These are phyloP conservation scores for Chamaecrista fasciculata DNA, from an alignment of 306 rosid genomes.

Conservation along the genomic window DNA sequence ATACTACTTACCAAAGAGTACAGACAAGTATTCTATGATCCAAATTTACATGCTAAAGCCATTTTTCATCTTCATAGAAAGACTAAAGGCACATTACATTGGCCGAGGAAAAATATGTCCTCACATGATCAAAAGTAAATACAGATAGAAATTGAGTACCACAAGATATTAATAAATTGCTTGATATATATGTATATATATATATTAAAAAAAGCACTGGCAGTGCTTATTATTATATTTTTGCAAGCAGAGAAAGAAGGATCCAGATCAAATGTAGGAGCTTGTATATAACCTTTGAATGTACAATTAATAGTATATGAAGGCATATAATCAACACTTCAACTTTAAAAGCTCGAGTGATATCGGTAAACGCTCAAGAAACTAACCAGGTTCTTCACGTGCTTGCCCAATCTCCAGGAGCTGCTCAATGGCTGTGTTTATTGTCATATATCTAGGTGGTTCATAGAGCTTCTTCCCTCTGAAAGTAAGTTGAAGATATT, in stretches of 20 bases:
- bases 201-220: not conserved
- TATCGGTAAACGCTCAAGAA: not conserved
- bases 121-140: too few relatives aligned
- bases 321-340: not conserved
- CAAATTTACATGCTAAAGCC: not conserved
- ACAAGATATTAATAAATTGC: conserved; percentile 1
- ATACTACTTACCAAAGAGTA: not conserved
- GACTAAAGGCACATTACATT: not conserved
- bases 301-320: conserved; percentile 1
- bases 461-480: conserved; percentile 86
- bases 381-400: conserved; percentile 60
- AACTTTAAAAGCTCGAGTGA: not conserved
- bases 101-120: too few relatives aligned
- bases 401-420: conserved; percentile 75
- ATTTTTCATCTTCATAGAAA: not conserved
- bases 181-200: not conserved
- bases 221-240: not conserved
- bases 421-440: conserved; percentile 85
- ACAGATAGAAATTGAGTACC: not conserved
- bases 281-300: not conserved
- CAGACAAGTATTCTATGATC: not conserved
- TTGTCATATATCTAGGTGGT: conserved; percentile 85
- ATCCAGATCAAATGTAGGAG: not conserved
- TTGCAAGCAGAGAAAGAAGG: conserved; percentile 5
- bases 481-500: conserved; percentile 11